Percentiles rank a stretch among this genome's conserved stretches.
phyloP scores from a whole-genome alignment of 352 stramenopile genomes.

The Globisporangium paddicum region DNA sequence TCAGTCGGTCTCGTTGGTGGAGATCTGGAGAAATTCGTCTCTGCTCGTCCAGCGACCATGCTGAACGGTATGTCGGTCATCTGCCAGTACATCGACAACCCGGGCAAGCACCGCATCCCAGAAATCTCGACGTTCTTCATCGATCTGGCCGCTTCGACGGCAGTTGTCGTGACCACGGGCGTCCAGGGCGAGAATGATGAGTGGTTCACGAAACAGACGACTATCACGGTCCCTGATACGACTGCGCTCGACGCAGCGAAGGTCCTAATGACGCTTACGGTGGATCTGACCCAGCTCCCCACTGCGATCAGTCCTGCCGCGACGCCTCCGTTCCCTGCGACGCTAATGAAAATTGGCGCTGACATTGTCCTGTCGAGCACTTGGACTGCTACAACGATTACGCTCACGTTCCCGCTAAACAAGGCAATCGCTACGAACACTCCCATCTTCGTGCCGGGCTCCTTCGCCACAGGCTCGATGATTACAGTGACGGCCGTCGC shows the following conservation, averaged over 20 bases:
- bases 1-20: neutral
- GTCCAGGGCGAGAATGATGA: constrained; percentile 42
- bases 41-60: neutral
- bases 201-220: constrained; percentile 41
- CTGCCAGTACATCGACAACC: constrained; percentile 55
- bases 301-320: too few relatives aligned
- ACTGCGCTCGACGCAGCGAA: neutral
- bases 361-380: constrained; percentile 16
- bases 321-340: too few relatives aligned
- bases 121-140: constrained; percentile 29
- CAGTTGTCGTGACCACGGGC: constrained; percentile 29
- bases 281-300: neutral
- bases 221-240: neutral
- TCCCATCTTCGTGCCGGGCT: constrained; percentile 15
- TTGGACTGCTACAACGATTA: constrained; percentile 1
- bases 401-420: constrained; percentile 22
- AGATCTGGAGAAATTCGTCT: constrained; percentile 19
- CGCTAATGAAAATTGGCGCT: constrained; percentile 22
- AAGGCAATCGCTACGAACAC: constrained; percentile 17
- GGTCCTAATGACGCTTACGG: neutral
- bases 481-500: constrained; percentile 13
- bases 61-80: constrained; percentile 40
- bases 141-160: constrained; percentile 7
- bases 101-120: constrained; percentile 41
- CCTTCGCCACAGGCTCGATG: neutral